Percentiles rank a stretch among this genome's conserved stretches.
Conservation (phyloP, 2,329 filamentous ascomycete species). For the Plenodomus biglobosus region DNA sequence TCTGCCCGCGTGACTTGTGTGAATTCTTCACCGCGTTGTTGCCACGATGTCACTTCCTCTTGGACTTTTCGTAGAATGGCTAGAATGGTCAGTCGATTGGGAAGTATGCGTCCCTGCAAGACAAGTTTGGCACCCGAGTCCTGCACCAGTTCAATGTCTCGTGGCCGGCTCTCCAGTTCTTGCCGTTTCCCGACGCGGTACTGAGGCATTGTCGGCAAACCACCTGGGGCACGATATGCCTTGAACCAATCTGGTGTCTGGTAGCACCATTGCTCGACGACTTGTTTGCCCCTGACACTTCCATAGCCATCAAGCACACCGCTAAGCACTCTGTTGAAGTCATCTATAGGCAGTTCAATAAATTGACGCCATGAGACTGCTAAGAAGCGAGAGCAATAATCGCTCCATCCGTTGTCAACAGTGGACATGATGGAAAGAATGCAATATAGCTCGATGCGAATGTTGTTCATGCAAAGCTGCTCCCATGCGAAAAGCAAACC, state of each 20-base stretch:
- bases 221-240: conserved; percentile 36
- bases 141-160: conserved; percentile 34
- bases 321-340: conserved; percentile 57
- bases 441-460: conserved; percentile 34
- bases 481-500: conserved; percentile 39
- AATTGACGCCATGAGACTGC: conserved; percentile 26
- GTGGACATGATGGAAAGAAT: conserved; percentile 38
- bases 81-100: conserved; percentile 39
- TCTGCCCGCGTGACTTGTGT: conserved; percentile 19
- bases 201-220: conserved; percentile 35
- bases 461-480: conserved; percentile 21
- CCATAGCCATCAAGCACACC: conserved; percentile 56
- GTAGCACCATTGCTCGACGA: conserved; percentile 53
- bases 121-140: conserved; percentile 30
- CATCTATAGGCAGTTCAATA: conserved; percentile 33
- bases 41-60: conserved; percentile 31
- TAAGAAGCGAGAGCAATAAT: conserved; percentile 36
- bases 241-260: conserved; percentile 19
- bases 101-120: conserved; percentile 32
- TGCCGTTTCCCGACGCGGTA: conserved; percentile 26
- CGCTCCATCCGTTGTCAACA: conserved; percentile 28
- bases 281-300: conserved; percentile 49
- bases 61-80: conserved; percentile 37
- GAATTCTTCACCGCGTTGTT: conserved; percentile 14
- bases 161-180: conserved; percentile 27